Conservation (phyloP, 2,329 filamentous ascomycete genomes). For the Ambrosiella cleistominuta region DNA sequence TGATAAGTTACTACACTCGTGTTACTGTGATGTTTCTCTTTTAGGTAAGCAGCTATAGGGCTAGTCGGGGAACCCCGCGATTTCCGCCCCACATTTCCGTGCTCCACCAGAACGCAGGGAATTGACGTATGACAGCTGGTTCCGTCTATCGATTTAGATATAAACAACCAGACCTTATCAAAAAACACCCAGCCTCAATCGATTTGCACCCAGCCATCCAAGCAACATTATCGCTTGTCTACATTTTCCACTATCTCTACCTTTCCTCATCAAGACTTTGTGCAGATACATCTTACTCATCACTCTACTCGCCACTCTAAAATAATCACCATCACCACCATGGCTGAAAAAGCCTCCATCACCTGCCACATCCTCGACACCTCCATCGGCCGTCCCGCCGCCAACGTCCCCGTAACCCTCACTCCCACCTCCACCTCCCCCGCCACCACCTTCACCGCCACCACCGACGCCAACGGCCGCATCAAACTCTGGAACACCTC, state of each 20-base stretch:
- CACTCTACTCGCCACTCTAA: background rate
- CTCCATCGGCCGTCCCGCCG: constrained; percentile 50
- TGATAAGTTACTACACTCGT: too few relatives aligned
- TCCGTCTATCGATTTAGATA: background rate
- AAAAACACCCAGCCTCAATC: background rate
- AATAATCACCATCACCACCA: background rate
- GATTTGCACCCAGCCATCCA: background rate
- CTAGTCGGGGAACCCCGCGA: constrained; percentile 12
- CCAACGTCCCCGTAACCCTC: constrained; percentile 48
- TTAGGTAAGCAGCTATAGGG: background rate
- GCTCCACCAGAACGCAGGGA: background rate
- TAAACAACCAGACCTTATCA: background rate
- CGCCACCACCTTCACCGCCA: constrained; percentile 37
- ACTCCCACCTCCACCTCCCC: constrained; percentile 23
- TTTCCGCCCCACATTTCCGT: constrained; percentile 6
- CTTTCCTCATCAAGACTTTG: too few relatives aligned
- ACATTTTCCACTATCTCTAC: background rate
- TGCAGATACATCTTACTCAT: background rate
- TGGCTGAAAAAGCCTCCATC: constrained; percentile 41
- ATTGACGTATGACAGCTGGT: background rate
- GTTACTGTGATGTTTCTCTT: background rate
- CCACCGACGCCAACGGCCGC: constrained; percentile 60
- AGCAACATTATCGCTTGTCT: background rate
- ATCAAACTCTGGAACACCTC: constrained; percentile 41
- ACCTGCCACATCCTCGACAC: constrained; percentile 82